These are phyloP conservation scores for Symbiotaphrina buchneri DNA, from an alignment of 495 filamentous ascomycete species.

Conservation along the genomic window DNA sequence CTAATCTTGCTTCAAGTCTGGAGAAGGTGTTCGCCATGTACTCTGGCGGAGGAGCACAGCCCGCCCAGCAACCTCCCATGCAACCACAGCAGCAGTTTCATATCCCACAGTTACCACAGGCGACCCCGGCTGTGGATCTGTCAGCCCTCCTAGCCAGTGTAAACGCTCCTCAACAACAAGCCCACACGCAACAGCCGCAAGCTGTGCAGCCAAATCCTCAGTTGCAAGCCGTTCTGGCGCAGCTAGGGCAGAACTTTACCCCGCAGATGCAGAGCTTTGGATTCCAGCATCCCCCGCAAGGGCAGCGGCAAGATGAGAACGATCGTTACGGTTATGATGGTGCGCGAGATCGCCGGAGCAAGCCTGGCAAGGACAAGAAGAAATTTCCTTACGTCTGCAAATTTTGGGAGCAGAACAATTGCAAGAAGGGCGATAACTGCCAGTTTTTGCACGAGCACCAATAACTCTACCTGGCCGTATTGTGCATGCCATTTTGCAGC, in stretches of 20 bases:
- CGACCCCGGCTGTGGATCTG: constrained; percentile 1
- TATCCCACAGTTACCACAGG: constrained; percentile 6
- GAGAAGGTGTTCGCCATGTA: constrained; percentile 27
- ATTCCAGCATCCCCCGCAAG: constrained; percentile 1
- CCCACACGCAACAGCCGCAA: not conserved
- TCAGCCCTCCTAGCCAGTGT: not conserved
- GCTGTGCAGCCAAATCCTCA: not conserved
- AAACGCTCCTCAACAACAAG: not conserved
- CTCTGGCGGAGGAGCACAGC: constrained; percentile 7
- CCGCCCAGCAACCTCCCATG: constrained; percentile 3
- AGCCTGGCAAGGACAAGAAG: not conserved
- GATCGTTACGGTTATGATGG: not conserved
- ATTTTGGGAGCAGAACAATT: constrained; percentile 60
- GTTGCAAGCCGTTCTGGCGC: constrained; percentile 3
- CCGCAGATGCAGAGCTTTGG: not conserved
- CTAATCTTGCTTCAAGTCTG: too few relatives aligned
- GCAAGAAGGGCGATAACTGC: constrained; percentile 66
- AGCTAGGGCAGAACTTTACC: constrained; percentile 2
- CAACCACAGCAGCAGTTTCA: not conserved
- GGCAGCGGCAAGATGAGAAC: constrained; percentile 1
- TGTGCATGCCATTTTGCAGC: too few relatives aligned
- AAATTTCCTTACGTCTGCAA: constrained; percentile 31
- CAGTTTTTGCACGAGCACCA: constrained; percentile 47
- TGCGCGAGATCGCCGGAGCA: not conserved
- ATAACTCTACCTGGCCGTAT: too few relatives aligned